These are phyloP conservation scores for Limnanthes douglasii DNA, from an alignment of 345 rosid species.

Conservation along the genomic window DNA sequence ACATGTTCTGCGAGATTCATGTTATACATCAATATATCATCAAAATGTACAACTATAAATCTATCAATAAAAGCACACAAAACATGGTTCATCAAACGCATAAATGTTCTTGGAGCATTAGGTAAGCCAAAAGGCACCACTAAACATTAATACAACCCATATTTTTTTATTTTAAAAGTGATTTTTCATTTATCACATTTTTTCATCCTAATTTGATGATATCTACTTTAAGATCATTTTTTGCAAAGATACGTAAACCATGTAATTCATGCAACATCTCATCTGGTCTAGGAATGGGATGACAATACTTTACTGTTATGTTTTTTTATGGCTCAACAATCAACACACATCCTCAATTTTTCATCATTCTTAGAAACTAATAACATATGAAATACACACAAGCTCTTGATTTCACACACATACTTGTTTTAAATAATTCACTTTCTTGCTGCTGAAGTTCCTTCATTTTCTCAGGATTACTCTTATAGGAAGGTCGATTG, in stretches of 20 bases:
- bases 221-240: not conserved
- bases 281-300: not conserved
- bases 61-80: no score
- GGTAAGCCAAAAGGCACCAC: not conserved
- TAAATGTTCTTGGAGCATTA: no score
- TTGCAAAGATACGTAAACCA: not conserved
- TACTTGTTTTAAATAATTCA: not conserved
- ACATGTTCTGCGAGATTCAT: not conserved
- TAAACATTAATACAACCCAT: not conserved
- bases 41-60: no score
- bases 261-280: not conserved
- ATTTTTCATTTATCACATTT: not conserved
- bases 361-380: no score
- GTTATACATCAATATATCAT: no score
- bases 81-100: no score
- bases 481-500: no score
- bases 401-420: not conserved
- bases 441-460: not conserved
- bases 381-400: no score
- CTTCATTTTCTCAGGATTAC: not conserved
- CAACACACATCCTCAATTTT: no score
- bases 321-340: not conserved
- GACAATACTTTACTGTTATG: no score
- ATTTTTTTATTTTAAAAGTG: not conserved
- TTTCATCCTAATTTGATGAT: not conserved